Evolutionary conservation across 2,329 filamentous ascomycete species (phyloP), one percentile per base, ranked within the genome.

Genomic region (Xylariaceae sp.): DNA sequence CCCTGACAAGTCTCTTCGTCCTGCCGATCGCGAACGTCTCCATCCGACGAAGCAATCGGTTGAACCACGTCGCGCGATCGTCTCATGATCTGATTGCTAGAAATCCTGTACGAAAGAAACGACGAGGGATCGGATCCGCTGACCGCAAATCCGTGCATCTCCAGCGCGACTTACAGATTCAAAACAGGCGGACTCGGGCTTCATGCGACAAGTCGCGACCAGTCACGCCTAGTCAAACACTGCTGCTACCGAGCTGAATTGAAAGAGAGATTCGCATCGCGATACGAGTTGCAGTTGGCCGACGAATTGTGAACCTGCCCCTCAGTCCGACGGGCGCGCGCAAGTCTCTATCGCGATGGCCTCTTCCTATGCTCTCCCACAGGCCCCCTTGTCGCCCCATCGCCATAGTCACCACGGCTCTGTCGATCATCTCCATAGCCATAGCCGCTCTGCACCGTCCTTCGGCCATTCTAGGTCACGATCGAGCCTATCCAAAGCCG

Each of bases 341-440:
- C 4, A 18, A n/a, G 49, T 45, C 30, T 47, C 55, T 49, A 56
- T 51, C 54, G 72, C 59, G 58, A 82, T 82, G 78, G 76, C 79
- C 61, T 79, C 81, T 44, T 78, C 82, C 18, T 84, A 82, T 68
- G 75, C 77, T 55, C 71, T 84, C 57, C 82, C 82, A n/a, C 76
- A 79, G 42, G 75, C 80, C 42, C 74, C 79, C 45, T 70, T 82
- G 51, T 77, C 78, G 55, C 79, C 79, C 30, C 60, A 62, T 44
- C 76, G 56, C 53, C 72, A 74, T 54, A 63, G 44, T 18, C 60
- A 59, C 23, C 64, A 66, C 35, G 54, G 70, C 57, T 71, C 73
- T 10, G 72, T 73, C 48, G 74, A 75, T 7, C 74, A 70, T 39
- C 64, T 69, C 5, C 75, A 75, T 60, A 66, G 70, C 10, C 74